Conservation (phyloP, 371 early-diverging fungal genomes). For the Phascolomyces articulosus region DNA sequence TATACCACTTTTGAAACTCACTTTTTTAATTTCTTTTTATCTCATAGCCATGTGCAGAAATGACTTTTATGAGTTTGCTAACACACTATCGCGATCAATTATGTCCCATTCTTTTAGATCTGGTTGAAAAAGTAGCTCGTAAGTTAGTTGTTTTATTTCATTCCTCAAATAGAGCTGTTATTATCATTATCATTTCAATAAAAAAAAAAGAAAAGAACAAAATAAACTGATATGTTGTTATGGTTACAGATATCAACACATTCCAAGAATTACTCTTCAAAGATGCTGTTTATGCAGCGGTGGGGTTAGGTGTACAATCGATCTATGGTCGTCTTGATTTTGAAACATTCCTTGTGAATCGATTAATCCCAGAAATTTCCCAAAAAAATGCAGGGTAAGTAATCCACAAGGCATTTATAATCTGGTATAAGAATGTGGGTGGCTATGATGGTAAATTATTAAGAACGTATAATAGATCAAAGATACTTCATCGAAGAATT, state of each 20-base stretch:
- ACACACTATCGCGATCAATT: slow-evolving; percentile 64
- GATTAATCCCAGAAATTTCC: slow-evolving; percentile 57
- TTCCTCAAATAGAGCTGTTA: no score
- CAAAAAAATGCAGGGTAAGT: slow-evolving; percentile 53
- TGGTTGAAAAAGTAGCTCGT: slow-evolving; percentile 68
- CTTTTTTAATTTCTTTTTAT: not conserved
- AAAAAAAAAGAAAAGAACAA: not conserved
- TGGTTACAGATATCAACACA: slow-evolving; percentile 37
- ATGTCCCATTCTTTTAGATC: slow-evolving; percentile 65
- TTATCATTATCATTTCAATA: no score
- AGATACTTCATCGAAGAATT: slow-evolving; percentile 74
- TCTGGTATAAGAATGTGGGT: no score
- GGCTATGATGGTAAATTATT: no score
- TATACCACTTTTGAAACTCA: no score
- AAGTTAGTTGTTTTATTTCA: slow-evolving; percentile 17
- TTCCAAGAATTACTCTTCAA: slow-evolving; percentile 67
- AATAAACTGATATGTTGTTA: not conserved
- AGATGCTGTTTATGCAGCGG: slow-evolving; percentile 83
- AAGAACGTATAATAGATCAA: no score
- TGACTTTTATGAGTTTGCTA: slow-evolving; percentile 79
- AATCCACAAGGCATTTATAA: no score
- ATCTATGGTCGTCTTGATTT: slow-evolving; percentile 86
- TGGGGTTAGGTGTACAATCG: slow-evolving; percentile 83
- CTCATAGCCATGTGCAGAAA: slow-evolving; percentile 80
- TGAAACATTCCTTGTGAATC: slow-evolving; percentile 71